Conservation (phyloP, 169 alveolate species). For the Neospora caninum region DNA sequence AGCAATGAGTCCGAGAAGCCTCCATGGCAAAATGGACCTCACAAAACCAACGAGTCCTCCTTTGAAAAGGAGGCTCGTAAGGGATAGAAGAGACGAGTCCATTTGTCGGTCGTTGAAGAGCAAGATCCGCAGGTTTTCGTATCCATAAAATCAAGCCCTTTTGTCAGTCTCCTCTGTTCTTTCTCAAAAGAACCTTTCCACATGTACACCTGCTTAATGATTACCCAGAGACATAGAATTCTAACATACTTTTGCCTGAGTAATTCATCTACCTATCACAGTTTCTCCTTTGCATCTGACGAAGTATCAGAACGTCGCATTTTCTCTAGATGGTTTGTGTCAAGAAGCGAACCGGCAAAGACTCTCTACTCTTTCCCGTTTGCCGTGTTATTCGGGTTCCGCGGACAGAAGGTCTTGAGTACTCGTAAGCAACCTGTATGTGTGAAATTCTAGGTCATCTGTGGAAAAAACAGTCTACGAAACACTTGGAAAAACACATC, state of each 20-base stretch:
- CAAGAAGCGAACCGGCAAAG: too few relatives aligned
- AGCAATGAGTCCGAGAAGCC: neutral
- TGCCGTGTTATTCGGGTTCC: too few relatives aligned
- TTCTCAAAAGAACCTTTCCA: neutral
- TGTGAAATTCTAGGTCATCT: neutral
- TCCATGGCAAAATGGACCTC: neutral
- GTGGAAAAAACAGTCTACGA: neutral
- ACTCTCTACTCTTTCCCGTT: too few relatives aligned
- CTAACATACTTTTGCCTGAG: neutral
- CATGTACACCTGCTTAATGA: neutral
- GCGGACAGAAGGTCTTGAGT: neutral
- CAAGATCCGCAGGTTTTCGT: neutral
- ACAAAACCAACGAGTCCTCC: neutral
- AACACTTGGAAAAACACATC: neutral
- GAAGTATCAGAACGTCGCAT: too few relatives aligned
- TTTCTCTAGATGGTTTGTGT: too few relatives aligned
- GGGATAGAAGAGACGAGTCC: neutral
- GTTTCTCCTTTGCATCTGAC: too few relatives aligned
- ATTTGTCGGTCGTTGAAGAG: neutral
- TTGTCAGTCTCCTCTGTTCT: neutral
- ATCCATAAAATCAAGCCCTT: neutral
- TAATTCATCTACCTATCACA: too few relatives aligned
- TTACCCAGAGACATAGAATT: neutral
- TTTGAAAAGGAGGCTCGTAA: neutral
- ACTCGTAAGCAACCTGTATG: neutral